Base-by-base conservation (phyloP, 2,329 filamentous ascomycete genomes). In the Aspergillus fructus region DNA sequence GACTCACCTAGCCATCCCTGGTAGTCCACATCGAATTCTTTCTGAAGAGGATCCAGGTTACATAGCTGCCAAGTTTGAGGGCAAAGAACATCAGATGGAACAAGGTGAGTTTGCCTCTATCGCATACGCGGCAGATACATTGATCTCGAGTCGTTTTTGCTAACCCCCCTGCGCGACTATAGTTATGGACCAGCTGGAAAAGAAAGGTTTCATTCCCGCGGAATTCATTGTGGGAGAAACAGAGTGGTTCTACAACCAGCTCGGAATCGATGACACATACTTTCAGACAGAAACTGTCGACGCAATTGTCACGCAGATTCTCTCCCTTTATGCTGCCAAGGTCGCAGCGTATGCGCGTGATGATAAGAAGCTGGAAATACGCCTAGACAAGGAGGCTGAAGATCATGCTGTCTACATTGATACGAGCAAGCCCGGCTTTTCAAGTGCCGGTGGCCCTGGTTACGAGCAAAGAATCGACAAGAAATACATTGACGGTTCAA, bases 351-450 rank as follows among this genome's bases (percentile, higher is more conserved):
- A 90, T 73, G 91, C 93, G 37, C 87, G 94, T 56, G 90, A 96
- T 74, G 93, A 97, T 78, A 96, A 96, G 81, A 88, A 89, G 65
- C 85, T 97, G 68, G 93, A 97, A 78, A 97, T 99, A 67, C 87
- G 93, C 62, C 80, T 99, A 42, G 93, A 97, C 73, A 97, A 97
- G 85, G 94, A 99, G 78, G 91, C 91, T 21, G 80, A 83, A 58
- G 94, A 97, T 73, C 94, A 97, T 71, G 94, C 94, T 59, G 96
- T 97, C 71, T 99, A 97, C 79, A 97, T 99, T 66, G 94, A 99
- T 74, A 99, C 94, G 55, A 97, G 93, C 75, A 89, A 89, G 71
- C 93, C 94, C 15, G 94, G 94, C 64, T 81, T 90, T 66, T 90
- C 88, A 58, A 83, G 87, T 47, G 80, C 90, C 21, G 79, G 83